These are phyloP conservation scores for Pugionium cornutum DNA, from an alignment of 345 rosid genomes.

Conservation along the genomic window DNA sequence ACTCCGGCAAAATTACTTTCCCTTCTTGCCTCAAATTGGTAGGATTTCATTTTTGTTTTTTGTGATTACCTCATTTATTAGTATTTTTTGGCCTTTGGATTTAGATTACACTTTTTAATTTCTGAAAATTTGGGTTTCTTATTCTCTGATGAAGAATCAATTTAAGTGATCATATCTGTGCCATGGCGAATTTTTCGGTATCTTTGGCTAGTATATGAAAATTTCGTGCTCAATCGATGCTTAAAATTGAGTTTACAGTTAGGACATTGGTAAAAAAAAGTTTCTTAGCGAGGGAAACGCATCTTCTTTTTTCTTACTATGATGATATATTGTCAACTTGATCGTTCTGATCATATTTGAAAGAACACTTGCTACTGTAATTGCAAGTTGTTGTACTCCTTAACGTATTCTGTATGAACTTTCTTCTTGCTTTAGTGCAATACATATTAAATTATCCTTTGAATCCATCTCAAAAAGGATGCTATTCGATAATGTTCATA, in stretches of 20 bases:
- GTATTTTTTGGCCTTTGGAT: not conserved
- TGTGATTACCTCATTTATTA: too few relatives aligned
- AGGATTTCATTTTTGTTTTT: not conserved
- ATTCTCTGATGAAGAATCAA: not conserved
- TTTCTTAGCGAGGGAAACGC: not conserved
- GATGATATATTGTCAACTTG: not conserved
- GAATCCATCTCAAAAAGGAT: not conserved
- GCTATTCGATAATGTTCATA: not conserved
- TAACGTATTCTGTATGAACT: not conserved
- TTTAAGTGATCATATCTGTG: not conserved
- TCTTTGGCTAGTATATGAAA: too few relatives aligned
- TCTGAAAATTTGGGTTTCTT: not conserved
- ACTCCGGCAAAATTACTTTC: conserved; percentile 67
- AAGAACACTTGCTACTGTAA: not conserved
- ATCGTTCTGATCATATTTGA: conserved; percentile 6
- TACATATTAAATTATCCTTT: too few relatives aligned
- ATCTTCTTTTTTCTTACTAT: not conserved
- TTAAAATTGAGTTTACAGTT: too few relatives aligned
- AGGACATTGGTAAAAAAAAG: too few relatives aligned
- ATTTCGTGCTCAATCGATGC: too few relatives aligned
- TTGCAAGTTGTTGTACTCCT: not conserved
- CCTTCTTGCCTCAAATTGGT: conserved; percentile 95
- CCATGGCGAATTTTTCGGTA: not conserved
- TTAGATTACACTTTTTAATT: not conserved
- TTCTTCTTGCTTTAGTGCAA: not conserved